Evolutionary conservation across 1,284 basidiomycete genomes (phyloP).

Genomic region (Mixia osmundae): DNA sequence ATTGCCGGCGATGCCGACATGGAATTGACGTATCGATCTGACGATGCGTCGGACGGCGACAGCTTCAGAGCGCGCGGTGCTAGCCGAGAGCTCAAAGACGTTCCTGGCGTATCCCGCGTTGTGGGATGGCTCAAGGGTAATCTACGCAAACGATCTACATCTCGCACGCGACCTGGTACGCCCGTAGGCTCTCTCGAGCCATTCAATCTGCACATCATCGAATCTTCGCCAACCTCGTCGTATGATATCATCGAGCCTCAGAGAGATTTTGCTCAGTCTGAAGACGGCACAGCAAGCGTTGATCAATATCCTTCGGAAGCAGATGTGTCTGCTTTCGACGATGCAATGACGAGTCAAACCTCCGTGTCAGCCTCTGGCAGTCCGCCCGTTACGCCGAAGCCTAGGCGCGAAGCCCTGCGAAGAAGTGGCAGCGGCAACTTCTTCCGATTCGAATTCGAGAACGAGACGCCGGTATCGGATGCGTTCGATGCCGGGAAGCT

Average conservation of each 20-base stretch:
- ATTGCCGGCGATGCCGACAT: conserved; percentile 5
- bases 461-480: neutral
- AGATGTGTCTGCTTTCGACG: conserved; percentile 3
- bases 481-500: neutral
- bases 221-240: neutral
- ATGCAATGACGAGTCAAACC: neutral
- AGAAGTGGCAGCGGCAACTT: neutral
- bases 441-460: neutral
- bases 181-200: neutral
- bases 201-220: neutral
- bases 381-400: conserved; percentile 2
- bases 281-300: neutral
- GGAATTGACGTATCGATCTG: neutral
- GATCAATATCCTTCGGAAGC: neutral
- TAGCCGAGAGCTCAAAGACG: neutral
- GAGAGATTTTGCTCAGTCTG: conserved; percentile 11
- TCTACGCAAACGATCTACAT: neutral
- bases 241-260: no score
- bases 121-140: neutral
- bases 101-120: neutral
- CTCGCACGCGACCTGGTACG: neutral
- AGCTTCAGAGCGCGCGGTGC: neutral
- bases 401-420: neutral
- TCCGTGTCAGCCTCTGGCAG: neutral
- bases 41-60: neutral